phyloP scores from a whole-genome alignment of 2,329 filamentous ascomycete species.

The Orbilia ellipsospora region DNA sequence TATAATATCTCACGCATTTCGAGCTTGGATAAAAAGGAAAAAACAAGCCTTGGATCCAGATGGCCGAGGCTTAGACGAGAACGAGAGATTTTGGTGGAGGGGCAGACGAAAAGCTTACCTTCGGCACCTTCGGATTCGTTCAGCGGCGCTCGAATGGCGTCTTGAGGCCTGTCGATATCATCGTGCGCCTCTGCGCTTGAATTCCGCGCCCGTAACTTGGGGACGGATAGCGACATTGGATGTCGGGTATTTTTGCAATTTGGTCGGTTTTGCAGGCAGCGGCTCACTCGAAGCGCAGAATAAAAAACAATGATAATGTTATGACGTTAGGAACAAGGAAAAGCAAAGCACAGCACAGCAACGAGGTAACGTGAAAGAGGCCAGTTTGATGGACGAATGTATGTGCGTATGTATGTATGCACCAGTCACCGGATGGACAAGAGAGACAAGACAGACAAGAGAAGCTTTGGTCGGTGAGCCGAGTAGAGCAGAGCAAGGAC shows the following conservation, averaged over 20 bases:
- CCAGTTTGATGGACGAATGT: slow-evolving; percentile 14
- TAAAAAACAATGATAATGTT: slow-evolving; percentile 1
- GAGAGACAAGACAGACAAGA: slow-evolving; percentile 7
- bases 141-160: slow-evolving; percentile 32
- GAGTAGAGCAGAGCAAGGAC: no score
- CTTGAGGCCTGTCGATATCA: slow-evolving; percentile 52
- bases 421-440: no score
- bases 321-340: slow-evolving; percentile 1
- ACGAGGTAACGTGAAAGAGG: slow-evolving; percentile 24
- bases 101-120: slow-evolving; percentile 46
- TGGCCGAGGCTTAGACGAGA: slow-evolving; percentile 45
- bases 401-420: no score
- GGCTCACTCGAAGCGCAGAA: background rate
- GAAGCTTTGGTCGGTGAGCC: no score
- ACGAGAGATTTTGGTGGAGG: slow-evolving; percentile 41
- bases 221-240: slow-evolving; percentile 42
- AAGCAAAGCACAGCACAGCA: no score
- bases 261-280: no score
- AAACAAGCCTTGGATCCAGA: slow-evolving; percentile 44
- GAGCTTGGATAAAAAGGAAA: slow-evolving; percentile 50
- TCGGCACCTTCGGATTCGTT: slow-evolving; percentile 53
- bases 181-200: slow-evolving; percentile 47
- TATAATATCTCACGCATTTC: background rate
- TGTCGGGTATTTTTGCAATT: background rate
- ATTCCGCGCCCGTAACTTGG: slow-evolving; percentile 40